Evolutionary conservation across 1,284 basidiomycete species (phyloP).

Genomic region (Mycena citricolor): DNA sequence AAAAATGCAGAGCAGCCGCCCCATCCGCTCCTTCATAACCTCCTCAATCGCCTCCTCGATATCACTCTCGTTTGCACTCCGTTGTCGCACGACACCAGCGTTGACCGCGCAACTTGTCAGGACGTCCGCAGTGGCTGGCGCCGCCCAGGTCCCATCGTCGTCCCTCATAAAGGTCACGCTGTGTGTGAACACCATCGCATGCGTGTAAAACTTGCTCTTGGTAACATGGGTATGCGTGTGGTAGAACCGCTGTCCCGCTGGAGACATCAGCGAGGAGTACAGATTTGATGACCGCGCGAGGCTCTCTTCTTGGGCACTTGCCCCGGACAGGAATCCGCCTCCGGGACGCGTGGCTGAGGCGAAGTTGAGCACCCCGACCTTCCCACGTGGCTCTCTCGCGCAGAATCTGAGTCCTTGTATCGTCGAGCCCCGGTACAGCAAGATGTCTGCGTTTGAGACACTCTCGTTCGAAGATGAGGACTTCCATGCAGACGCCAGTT

Average conservation of each 20-base stretch:
- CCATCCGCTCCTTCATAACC: conserved; percentile 70
- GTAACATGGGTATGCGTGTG: conserved; percentile 47
- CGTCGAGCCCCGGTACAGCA: background rate
- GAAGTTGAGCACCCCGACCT: conserved; percentile 60
- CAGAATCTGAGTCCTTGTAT: conserved; percentile 1
- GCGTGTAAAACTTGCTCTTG: conserved; percentile 59
- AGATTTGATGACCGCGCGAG: conserved; percentile 68
- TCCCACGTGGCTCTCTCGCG: background rate
- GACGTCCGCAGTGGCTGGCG: conserved; percentile 59
- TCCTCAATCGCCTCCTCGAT: conserved; percentile 51
- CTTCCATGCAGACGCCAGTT: conserved; percentile 29
- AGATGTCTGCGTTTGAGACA: conserved; percentile 1
- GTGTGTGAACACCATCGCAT: conserved; percentile 70
- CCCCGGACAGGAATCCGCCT: conserved; percentile 64
- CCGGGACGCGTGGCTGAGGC: conserved; percentile 63
- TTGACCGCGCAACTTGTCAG: conserved; percentile 71
- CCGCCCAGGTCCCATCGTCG: conserved; percentile 54
- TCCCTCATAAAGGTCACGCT: conserved; percentile 54
- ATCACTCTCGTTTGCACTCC: conserved; percentile 26
- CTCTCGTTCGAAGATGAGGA: conserved; percentile 1
- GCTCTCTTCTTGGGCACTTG: conserved; percentile 72
- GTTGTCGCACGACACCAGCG: conserved; percentile 53
- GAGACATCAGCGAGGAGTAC: conserved; percentile 56
- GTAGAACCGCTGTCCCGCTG: conserved; percentile 55
- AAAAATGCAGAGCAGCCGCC: conserved; percentile 60